Conservation (phyloP, 768 basidiomycete genomes). For the Filobasidium wieringae region DNA sequence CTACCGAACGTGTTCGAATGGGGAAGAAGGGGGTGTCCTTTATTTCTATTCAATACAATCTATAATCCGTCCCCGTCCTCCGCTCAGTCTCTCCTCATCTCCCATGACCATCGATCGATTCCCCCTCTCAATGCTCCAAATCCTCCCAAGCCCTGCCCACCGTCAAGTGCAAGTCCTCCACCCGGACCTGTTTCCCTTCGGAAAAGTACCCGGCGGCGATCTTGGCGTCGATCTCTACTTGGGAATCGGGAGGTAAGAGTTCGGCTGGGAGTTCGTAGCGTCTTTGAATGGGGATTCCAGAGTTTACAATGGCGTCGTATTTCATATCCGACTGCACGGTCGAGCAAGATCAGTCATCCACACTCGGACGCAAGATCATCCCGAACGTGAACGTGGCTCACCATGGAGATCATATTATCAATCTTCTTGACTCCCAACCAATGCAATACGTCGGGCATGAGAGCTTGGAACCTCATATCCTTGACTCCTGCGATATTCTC, state of each 20-base stretch:
- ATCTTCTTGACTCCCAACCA: slow-evolving; percentile 89
- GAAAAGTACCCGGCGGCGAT: slow-evolving; percentile 80
- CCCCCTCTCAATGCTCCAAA: slow-evolving; percentile 7
- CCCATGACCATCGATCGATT: no score
- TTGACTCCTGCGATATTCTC: slow-evolving; percentile 82
- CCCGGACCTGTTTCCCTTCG: slow-evolving; percentile 53
- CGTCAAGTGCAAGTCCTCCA: slow-evolving; percentile 37
- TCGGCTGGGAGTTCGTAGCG: slow-evolving; percentile 81
- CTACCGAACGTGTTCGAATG: no score
- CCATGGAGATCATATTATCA: slow-evolving; percentile 59
- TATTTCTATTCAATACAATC: no score
- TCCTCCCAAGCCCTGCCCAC: slow-evolving; percentile 30
- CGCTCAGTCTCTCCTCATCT: no score
- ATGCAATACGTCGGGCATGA: slow-evolving; percentile 93
- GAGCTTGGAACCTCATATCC: slow-evolving; percentile 75
- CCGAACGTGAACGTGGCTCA: neutral
- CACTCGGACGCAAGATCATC: slow-evolving; percentile 63
- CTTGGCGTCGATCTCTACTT: slow-evolving; percentile 92
- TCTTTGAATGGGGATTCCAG: slow-evolving; percentile 67
- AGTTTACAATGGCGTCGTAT: slow-evolving; percentile 83
- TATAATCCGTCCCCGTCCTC: no score
- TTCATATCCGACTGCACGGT: slow-evolving; percentile 48
- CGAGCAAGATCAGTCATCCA: slow-evolving; percentile 42
- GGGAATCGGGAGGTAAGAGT: slow-evolving; percentile 62
- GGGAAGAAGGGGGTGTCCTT: no score